Percentiles rank a stretch among this genome's conserved stretches.
These are phyloP conservation scores for Entomortierella beljakovae DNA, from an alignment of 192 early-diverging fungal genomes.

Conservation along the genomic window DNA sequence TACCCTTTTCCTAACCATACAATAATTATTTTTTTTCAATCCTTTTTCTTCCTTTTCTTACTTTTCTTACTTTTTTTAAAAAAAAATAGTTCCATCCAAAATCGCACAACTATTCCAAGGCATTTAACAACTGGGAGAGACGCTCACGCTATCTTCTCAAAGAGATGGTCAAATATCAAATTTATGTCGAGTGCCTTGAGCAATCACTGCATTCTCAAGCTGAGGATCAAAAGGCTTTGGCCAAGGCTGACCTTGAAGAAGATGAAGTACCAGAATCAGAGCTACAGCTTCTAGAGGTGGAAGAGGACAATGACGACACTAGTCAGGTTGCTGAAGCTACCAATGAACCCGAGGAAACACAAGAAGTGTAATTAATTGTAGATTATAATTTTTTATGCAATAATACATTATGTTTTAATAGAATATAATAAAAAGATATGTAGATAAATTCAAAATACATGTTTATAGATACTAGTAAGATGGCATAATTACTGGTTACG, in stretches of 20 bases:
- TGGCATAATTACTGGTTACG: no score
- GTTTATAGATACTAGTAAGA: no score
- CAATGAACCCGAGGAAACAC: no score
- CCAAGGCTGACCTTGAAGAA: not conserved
- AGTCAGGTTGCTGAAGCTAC: no score
- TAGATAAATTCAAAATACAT: no score
- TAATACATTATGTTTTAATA: no score
- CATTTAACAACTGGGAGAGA: conserved; percentile 84
- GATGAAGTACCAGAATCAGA: not conserved
- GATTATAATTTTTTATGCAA: no score
- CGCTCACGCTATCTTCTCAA: conserved; percentile 80
- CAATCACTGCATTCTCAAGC: conserved; percentile 53
- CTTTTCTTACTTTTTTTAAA: not conserved
- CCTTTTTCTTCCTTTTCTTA: not conserved
- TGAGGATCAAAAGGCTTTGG: not conserved
- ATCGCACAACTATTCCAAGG: conserved; percentile 71
- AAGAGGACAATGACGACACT: not conserved
- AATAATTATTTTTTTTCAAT: not conserved
- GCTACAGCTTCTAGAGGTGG: conserved; percentile 16
- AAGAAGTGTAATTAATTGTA: no score
- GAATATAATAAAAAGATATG: no score
- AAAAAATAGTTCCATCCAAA: conserved; percentile 65
- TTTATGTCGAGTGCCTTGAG: conserved; percentile 80
- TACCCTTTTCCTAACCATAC: not conserved
- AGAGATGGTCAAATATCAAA: conserved; percentile 88